A percentile compares a stretch with the other conserved stretches of the same genome.
phyloP scores from a whole-genome alignment of 2,329 filamentous ascomycete genomes.

The Pseudogymnoascus sp. region DNA sequence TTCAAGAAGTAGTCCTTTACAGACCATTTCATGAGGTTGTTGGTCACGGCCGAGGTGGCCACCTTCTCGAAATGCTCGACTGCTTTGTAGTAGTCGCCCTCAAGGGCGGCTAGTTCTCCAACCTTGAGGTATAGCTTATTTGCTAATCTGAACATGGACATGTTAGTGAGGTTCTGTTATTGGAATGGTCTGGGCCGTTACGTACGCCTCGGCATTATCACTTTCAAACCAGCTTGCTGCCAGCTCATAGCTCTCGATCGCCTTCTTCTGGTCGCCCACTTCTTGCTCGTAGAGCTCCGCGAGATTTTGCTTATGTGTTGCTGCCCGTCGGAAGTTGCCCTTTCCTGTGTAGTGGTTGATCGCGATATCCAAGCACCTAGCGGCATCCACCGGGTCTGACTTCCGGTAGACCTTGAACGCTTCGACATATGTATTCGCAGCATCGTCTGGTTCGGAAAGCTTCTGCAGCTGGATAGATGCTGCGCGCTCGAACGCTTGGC shows the following conservation, averaged over 20 bases:
- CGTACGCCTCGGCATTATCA: slow-evolving; percentile 75
- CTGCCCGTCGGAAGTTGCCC: slow-evolving; percentile 85
- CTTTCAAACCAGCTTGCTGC: slow-evolving; percentile 85
- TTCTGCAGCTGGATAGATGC: slow-evolving; percentile 72
- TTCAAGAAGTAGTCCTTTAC: slow-evolving; percentile 96
- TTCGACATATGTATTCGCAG: slow-evolving; percentile 78
- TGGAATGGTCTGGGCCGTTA: slow-evolving; percentile 17
- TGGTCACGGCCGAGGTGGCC: slow-evolving; percentile 67
- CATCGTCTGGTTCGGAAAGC: slow-evolving; percentile 86
- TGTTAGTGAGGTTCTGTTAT: slow-evolving; percentile 6
- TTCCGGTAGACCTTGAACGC: slow-evolving; percentile 94
- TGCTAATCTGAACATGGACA: slow-evolving; percentile 51
- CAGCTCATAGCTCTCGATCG: slow-evolving; percentile 74
- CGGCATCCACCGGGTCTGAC: slow-evolving; percentile 73
- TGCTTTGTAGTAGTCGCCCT: slow-evolving; percentile 75
- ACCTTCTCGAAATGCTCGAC: slow-evolving; percentile 80
- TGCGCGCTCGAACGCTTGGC: slow-evolving; percentile 76
- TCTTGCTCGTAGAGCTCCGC: slow-evolving; percentile 81
- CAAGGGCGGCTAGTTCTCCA: slow-evolving; percentile 75
- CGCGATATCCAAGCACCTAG: slow-evolving; percentile 67
- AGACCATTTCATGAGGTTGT: slow-evolving; percentile 87
- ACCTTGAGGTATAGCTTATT: slow-evolving; percentile 94
- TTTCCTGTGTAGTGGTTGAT: slow-evolving; percentile 81
- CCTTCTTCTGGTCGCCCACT: slow-evolving; percentile 66
- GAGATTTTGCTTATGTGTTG: slow-evolving; percentile 81